Evolutionary conservation across 2,329 filamentous ascomycete genomes (phyloP).

Genomic region (Cyanodermella asteris): DNA sequence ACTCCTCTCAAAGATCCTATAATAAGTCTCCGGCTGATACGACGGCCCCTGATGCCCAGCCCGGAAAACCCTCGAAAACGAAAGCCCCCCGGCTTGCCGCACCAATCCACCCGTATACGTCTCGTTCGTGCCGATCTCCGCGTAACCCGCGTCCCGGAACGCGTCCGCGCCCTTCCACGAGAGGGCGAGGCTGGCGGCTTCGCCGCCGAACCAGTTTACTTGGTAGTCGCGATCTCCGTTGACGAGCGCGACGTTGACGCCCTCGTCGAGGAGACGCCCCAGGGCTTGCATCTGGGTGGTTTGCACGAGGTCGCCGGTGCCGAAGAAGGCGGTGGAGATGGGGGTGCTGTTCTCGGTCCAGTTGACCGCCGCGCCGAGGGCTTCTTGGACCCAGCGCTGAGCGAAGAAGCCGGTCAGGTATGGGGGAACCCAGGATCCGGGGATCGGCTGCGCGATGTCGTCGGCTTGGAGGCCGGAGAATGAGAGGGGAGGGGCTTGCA

Average conservation of each 20-base stretch:
- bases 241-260: slow-evolving; percentile 27
- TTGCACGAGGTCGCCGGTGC: slow-evolving; percentile 20
- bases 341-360: slow-evolving; percentile 22
- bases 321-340: slow-evolving; percentile 19
- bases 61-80: slow-evolving; percentile 25
- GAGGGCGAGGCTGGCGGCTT: slow-evolving; percentile 27
- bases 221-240: slow-evolving; percentile 32
- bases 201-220: slow-evolving; percentile 36
- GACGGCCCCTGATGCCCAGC: slow-evolving; percentile 30
- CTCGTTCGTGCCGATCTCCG: slow-evolving; percentile 18
- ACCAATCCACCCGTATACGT: slow-evolving; percentile 24
- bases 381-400: slow-evolving; percentile 26
- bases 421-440: slow-evolving; percentile 18
- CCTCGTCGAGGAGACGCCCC: slow-evolving; percentile 26
- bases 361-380: slow-evolving; percentile 29
- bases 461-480: slow-evolving; percentile 30
- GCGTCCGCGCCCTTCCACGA: slow-evolving; percentile 20
- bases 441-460: slow-evolving; percentile 20
- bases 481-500: slow-evolving; percentile 16
- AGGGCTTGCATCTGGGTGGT: slow-evolving; percentile 14
- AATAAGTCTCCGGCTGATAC: slow-evolving; percentile 30
- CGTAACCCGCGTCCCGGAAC: slow-evolving; percentile 30
- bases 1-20: slow-evolving; percentile 32
- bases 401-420: slow-evolving; percentile 30
- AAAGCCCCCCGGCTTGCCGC: slow-evolving; percentile 26